Conservation (phyloP, 2,329 filamentous ascomycete species). For the Colletotrichum acutatum region DNA sequence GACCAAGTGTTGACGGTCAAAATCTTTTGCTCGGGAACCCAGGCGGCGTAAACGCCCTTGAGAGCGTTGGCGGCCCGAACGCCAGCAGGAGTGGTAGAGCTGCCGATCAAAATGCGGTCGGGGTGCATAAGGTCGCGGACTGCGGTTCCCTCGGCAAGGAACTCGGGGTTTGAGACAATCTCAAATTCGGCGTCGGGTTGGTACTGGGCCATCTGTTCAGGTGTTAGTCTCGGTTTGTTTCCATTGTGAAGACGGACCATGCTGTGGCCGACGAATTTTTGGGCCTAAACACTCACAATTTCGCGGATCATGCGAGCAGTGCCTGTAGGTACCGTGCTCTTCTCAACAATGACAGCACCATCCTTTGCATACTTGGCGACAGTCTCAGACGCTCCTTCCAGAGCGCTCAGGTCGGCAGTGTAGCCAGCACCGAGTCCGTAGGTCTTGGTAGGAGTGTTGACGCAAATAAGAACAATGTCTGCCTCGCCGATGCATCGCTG, state of each 20-base stretch:
- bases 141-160: slow-evolving; percentile 81
- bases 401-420: slow-evolving; percentile 77
- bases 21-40: slow-evolving; percentile 76
- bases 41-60: slow-evolving; percentile 74
- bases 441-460: slow-evolving; percentile 83
- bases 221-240: background rate
- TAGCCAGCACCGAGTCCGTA: slow-evolving; percentile 75
- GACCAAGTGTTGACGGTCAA: slow-evolving; percentile 81
- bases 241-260: background rate
- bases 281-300: slow-evolving; percentile 61
- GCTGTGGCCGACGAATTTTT: too few species aligned
- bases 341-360: slow-evolving; percentile 82
- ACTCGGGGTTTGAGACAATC: slow-evolving; percentile 85
- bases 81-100: slow-evolving; percentile 68
- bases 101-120: slow-evolving; percentile 81
- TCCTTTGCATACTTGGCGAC: slow-evolving; percentile 74
- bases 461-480: slow-evolving; percentile 79
- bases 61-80: slow-evolving; percentile 71
- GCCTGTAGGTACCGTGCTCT: slow-evolving; percentile 82
- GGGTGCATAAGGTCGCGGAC: slow-evolving; percentile 77
- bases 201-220: slow-evolving; percentile 62
- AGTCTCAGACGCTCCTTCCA: slow-evolving; percentile 75
- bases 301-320: slow-evolving; percentile 77
- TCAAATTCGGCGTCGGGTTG: slow-evolving; percentile 76
- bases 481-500: slow-evolving; percentile 71